These are phyloP conservation scores for Penicillium thymicola DNA, from an alignment of 2,329 filamentous ascomycete genomes.

Conservation along the genomic window DNA sequence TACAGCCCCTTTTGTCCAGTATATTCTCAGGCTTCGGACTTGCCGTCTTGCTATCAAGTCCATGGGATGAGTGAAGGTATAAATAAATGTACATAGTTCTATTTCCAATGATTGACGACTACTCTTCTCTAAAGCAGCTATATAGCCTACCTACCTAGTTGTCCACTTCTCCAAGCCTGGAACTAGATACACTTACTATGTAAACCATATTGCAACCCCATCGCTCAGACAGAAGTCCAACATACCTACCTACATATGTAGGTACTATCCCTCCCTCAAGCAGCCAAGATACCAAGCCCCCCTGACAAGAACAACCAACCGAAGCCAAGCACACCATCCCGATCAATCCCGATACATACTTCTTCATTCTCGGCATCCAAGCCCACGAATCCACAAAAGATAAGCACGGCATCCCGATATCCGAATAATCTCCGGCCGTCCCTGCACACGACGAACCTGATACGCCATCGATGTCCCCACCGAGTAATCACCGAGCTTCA, in stretches of 20 bases:
- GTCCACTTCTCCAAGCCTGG: not conserved
- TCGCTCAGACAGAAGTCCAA: not conserved
- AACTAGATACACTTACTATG: not conserved
- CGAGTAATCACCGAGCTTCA: slow-evolving; percentile 13
- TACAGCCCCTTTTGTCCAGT: not conserved
- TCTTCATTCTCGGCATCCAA: not conserved
- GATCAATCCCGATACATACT: not conserved
- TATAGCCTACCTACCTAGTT: not conserved
- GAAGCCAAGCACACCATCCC: not conserved
- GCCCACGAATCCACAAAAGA: not conserved
- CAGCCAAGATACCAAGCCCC: slow-evolving; percentile 1
- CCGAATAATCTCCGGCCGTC: slow-evolving; percentile 3
- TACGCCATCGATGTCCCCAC: not conserved
- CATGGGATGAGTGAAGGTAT: not conserved
- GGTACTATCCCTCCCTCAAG: not conserved
- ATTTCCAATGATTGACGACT: not conserved
- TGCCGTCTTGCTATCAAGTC: not conserved
- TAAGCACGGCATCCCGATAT: slow-evolving; percentile 5
- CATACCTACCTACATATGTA: no score
- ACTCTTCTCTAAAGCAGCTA: not conserved
- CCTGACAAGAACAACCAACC: not conserved
- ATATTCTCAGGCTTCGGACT: not conserved
- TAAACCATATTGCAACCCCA: not conserved
- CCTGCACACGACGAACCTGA: not conserved
- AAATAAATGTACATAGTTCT: not conserved